Conservation (phyloP, 192 early-diverging fungal genomes). For the Gigaspora rosea region DNA sequence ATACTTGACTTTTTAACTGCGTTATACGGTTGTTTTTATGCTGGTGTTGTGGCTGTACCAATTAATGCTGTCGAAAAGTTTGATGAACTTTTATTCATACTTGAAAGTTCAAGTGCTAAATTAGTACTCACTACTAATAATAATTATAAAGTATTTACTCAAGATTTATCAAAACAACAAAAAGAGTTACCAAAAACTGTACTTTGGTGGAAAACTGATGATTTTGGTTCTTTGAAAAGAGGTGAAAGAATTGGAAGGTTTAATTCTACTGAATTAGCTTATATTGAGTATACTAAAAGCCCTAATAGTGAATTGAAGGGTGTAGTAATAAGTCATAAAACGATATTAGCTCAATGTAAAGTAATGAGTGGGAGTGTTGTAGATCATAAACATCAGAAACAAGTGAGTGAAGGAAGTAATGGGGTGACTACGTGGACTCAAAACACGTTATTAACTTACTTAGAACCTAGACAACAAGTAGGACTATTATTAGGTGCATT, state of each 20-base stretch:
- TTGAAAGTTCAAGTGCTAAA: slow-evolving; percentile 63
- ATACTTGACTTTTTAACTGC: slow-evolving; percentile 81
- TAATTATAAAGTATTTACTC: slow-evolving; percentile 71
- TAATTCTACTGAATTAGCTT: slow-evolving; percentile 67
- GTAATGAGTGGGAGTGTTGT: slow-evolving; percentile 37
- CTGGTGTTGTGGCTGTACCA: slow-evolving; percentile 82
- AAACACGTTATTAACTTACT: slow-evolving; percentile 65
- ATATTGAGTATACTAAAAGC: slow-evolving; percentile 84
- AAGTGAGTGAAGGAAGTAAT: slow-evolving; percentile 32
- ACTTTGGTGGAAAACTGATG: slow-evolving; percentile 83
- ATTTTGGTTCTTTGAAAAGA: slow-evolving; percentile 67
- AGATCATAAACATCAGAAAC: neutral
- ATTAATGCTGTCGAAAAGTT: slow-evolving; percentile 82
- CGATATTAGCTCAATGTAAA: slow-evolving; percentile 72
- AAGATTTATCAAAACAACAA: slow-evolving; percentile 63
- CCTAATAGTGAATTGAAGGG: slow-evolving; percentile 85
- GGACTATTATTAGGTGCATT: slow-evolving; percentile 71
- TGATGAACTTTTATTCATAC: slow-evolving; percentile 73
- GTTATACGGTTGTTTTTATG: slow-evolving; percentile 79
- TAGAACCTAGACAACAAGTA: slow-evolving; percentile 83
- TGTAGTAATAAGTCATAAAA: slow-evolving; percentile 72
- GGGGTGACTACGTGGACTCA: slow-evolving; percentile 23
- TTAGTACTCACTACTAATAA: slow-evolving; percentile 84
- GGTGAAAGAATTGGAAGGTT: slow-evolving; percentile 54
- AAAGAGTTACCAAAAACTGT: slow-evolving; percentile 68